Base-by-base conservation (phyloP, 139 green algal genomes). In the Haematococcus sp. region DNA sequence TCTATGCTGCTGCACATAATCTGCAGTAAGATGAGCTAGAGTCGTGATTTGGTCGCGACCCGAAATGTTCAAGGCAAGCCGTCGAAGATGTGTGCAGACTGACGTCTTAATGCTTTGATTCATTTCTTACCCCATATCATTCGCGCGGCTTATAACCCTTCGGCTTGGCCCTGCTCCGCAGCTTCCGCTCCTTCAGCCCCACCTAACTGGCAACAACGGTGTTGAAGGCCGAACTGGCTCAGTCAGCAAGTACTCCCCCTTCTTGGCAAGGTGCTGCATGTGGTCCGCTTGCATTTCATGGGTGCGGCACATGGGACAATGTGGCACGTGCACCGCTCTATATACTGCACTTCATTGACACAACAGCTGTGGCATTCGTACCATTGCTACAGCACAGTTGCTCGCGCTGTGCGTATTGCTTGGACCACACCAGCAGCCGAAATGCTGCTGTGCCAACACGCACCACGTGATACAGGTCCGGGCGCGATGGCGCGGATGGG, bases 171-270 rank as follows among this genome's bases (percentile, higher is more conserved):
- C 44, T 20, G 43, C 27, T 52, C 4, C 52, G 22, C 59, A 76
- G 71, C 59, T 76, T n/a, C 71, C 71, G 25, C 34, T 67, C 31
- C 71, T 83, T 2, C 71, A 78, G 54, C 77, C 77, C 2, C 28
- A 72, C 11, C 33, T 83, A 4, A 83, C 77, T 30, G 71, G 77
- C 22, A 51, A 70, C 23, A 75, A 75, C 75, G 77, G 71, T 2
- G 28, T 73, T 13, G 71, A 77, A 20, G 40, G 65, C 0, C 75
- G 66, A 31, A 72, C 23, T 32, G 54, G 54, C 4, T 28, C n/a
- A 61, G 15, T 28, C 54, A 61, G 54, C 54, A 32, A 32, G 15
- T 28, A 61, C 15, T 61, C 54, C 4, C 22, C 54, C 22, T 61
- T 32, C 23, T 13, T 32, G 22, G 4, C 22, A 61, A 61, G 22